These are phyloP conservation scores for Periconia sp. DNA, from an alignment of 2,329 filamentous ascomycete species.

Conservation along the genomic window DNA sequence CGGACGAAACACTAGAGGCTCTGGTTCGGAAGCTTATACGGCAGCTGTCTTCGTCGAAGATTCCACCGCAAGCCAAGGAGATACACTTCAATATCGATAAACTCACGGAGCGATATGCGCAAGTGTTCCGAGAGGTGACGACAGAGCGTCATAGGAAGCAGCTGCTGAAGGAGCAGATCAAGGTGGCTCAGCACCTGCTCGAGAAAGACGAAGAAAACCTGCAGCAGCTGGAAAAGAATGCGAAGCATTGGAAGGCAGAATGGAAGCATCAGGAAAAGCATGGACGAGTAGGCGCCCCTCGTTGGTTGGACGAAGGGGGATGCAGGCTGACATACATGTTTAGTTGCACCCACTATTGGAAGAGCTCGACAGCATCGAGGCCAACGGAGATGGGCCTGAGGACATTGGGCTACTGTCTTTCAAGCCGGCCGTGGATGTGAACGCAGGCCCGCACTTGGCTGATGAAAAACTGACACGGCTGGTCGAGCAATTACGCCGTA, in stretches of 20 bases:
- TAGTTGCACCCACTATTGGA: slow-evolving; percentile 40
- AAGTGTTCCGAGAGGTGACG: slow-evolving; percentile 55
- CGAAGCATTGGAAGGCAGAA: slow-evolving; percentile 28
- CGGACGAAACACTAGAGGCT: slow-evolving; percentile 58
- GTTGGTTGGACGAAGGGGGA: slow-evolving; percentile 5
- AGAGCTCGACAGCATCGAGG: slow-evolving; percentile 14
- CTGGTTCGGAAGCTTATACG: slow-evolving; percentile 59
- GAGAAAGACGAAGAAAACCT: slow-evolving; percentile 30
- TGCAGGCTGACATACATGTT: slow-evolving; percentile 16
- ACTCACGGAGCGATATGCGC: slow-evolving; percentile 59
- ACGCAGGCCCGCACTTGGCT: slow-evolving; percentile 11
- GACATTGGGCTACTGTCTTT: slow-evolving; percentile 31
- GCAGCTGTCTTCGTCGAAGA: slow-evolving; percentile 64
- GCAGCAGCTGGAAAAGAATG: slow-evolving; percentile 31
- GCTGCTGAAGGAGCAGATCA: slow-evolving; percentile 61
- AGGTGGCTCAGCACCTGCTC: slow-evolving; percentile 52
- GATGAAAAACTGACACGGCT: slow-evolving; percentile 30
- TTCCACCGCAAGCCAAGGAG: slow-evolving; percentile 59
- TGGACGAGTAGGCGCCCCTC: slow-evolving; percentile 23
- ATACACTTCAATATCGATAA: slow-evolving; percentile 66
- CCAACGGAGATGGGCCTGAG: slow-evolving; percentile 30
- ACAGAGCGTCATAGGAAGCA: slow-evolving; percentile 65
- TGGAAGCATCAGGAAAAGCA: slow-evolving; percentile 36
- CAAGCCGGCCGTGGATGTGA: slow-evolving; percentile 10
- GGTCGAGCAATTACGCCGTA: slow-evolving; percentile 39